These are phyloP conservation scores for Psilocybe azurescens DNA, from an alignment of 768 basidiomycete genomes.

Conservation along the genomic window DNA sequence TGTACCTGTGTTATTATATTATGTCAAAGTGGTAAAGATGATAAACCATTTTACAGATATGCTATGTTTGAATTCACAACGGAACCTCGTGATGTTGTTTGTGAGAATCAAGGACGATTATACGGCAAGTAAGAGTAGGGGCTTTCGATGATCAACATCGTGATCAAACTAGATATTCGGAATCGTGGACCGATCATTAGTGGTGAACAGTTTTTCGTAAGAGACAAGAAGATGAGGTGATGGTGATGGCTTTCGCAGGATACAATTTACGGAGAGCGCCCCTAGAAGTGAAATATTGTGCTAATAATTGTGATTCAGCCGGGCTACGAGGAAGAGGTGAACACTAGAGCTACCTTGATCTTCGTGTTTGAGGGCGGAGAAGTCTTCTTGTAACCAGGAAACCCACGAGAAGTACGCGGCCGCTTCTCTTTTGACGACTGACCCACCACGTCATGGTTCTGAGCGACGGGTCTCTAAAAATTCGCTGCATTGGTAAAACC, in stretches of 20 bases:
- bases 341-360: neutral
- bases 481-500: neutral
- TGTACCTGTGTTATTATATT: neutral
- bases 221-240: neutral
- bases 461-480: neutral
- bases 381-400: neutral
- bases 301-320: neutral
- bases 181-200: neutral
- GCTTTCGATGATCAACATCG: conserved; percentile 7
- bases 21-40: neutral
- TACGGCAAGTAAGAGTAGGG: neutral
- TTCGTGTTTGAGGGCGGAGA: neutral
- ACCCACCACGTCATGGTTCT: neutral
- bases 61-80: neutral
- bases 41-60: neutral
- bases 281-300: neutral
- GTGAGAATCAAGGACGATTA: neutral
- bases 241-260: neutral
- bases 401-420: conserved; percentile 2
- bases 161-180: neutral
- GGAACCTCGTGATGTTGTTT: neutral
- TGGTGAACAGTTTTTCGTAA: conserved; percentile 2
- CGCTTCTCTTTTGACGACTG: neutral
- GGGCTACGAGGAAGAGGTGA: neutral
- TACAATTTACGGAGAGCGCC: neutral